phyloP scores from a whole-genome alignment of 345 rosid species.

The Lagerstroemia speciosa region DNA sequence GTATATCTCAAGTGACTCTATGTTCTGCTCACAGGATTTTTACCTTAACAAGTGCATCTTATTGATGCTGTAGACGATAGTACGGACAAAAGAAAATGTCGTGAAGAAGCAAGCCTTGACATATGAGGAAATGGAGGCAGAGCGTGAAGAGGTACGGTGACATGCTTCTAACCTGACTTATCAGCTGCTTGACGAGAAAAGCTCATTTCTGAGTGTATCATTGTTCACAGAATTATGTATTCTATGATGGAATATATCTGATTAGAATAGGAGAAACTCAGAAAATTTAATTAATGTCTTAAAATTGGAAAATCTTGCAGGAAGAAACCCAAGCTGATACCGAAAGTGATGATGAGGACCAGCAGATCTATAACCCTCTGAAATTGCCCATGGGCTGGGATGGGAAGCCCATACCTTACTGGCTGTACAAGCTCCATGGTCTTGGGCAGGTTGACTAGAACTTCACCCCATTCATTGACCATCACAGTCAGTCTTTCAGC shows the following conservation, averaged over 20 bases:
- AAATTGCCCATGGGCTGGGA: slow-evolving; percentile 99
- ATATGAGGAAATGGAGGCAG: slow-evolving; percentile 94
- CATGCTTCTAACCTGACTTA: neutral
- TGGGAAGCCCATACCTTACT: slow-evolving; percentile 99
- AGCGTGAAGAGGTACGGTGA: slow-evolving; percentile 61
- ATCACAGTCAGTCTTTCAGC: neutral
- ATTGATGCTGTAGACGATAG: slow-evolving; percentile 40
- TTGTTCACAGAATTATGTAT: neutral
- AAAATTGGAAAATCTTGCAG: slow-evolving; percentile 27
- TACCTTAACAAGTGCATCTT: slow-evolving; percentile 5
- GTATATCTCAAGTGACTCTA: neutral
- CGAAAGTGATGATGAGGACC: slow-evolving; percentile 97
- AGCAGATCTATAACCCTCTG: slow-evolving; percentile 86
- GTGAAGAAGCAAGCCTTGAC: slow-evolving; percentile 92
- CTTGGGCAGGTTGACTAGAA: slow-evolving; percentile 81
- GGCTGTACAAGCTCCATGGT: slow-evolving; percentile 99
- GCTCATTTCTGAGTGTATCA: neutral
- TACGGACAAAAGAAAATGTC: slow-evolving; percentile 67
- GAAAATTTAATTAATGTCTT: neutral
- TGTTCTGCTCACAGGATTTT: neutral
- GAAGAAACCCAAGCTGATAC: slow-evolving; percentile 84
- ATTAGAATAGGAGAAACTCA: neutral
- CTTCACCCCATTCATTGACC: neutral
- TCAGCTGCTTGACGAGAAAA: too few relatives aligned
- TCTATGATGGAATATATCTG: neutral